Conservation (phyloP, 495 filamentous ascomycete species). For the Pyronema domesticum region DNA sequence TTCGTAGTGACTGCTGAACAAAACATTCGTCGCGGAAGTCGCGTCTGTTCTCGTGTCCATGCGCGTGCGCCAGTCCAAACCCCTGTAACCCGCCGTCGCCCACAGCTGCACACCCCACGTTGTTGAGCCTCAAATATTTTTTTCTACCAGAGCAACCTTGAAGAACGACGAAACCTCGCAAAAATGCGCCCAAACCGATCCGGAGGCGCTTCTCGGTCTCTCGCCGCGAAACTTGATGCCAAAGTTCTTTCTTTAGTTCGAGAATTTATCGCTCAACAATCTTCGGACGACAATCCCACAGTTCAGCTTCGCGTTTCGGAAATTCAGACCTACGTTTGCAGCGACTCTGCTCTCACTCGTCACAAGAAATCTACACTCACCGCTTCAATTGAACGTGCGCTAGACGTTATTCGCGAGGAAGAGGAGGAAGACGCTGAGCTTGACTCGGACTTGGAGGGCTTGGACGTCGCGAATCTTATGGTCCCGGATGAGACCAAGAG, state of each 20-base stretch:
- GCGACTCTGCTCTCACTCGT: slow-evolving; percentile 14
- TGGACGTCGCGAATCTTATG: slow-evolving; percentile 29
- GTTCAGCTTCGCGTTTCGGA: slow-evolving; percentile 15
- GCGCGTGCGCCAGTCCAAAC: too few species aligned
- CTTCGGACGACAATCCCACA: slow-evolving; percentile 2
- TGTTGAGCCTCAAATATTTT: too few species aligned
- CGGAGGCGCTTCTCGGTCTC: neutral
- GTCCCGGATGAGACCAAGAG: slow-evolving; percentile 11
- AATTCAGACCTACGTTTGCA: slow-evolving; percentile 15
- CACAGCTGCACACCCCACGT: too few species aligned
- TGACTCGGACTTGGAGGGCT: slow-evolving; percentile 48
- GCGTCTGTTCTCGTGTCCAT: too few species aligned
- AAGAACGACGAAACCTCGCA: too few species aligned
- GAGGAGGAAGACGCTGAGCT: slow-evolving; percentile 35
- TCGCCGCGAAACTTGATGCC: slow-evolving; percentile 14
- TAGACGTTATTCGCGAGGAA: slow-evolving; percentile 53
- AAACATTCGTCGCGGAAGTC: too few species aligned
- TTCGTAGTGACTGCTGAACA: too few species aligned
- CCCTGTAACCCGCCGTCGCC: too few species aligned
- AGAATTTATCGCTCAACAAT: slow-evolving; percentile 17
- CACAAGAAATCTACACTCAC: slow-evolving; percentile 39
- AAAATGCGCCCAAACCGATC: too few species aligned
- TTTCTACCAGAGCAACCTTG: too few species aligned
- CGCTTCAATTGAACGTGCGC: slow-evolving; percentile 68
- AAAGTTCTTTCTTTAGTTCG: slow-evolving; percentile 20